A percentile compares a stretch with the other conserved stretches of the same genome.
Evolutionary conservation across 148 eudicot species (phyloP).

Genomic region (Chenopodium quinoa): DNA sequence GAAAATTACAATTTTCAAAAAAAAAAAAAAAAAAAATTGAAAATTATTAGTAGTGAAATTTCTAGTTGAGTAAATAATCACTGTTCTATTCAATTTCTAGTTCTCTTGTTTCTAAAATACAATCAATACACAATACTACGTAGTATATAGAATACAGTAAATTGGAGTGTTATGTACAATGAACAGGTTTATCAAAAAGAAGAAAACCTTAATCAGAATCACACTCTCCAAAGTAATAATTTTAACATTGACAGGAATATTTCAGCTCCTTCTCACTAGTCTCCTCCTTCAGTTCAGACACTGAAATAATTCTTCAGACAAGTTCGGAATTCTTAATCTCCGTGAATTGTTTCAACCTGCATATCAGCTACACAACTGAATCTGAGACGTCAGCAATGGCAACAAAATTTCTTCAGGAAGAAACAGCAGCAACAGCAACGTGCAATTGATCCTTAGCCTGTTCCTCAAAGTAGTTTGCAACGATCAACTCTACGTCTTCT

Average conservation of each 20-base stretch:
- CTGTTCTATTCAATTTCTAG: no score
- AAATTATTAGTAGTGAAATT: no score
- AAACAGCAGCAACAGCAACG: slow-evolving; percentile 25
- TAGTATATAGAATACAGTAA: background rate
- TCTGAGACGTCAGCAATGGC: background rate
- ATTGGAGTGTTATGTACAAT: background rate
- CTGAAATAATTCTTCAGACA: background rate
- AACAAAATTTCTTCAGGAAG: background rate
- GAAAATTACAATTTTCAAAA: no score
- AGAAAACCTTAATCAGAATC: background rate
- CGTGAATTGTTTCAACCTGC: background rate
- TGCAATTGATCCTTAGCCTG: slow-evolving; percentile 17
- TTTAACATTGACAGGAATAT: background rate
- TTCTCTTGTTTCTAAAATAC: no score
- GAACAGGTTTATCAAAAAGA: background rate
- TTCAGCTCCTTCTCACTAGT: background rate
- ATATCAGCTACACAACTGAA: background rate
- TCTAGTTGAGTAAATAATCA: no score
- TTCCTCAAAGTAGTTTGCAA: slow-evolving; percentile 46
- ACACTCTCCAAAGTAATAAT: no score
- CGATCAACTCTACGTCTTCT: slow-evolving; percentile 70
- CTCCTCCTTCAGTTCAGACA: background rate
- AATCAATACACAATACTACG: no score
- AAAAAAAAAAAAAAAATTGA: no score
- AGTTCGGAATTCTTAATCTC: background rate